Conservation (phyloP, 1,139 yeast genomes). For the Zygosaccharomyces pseudobailii region DNA sequence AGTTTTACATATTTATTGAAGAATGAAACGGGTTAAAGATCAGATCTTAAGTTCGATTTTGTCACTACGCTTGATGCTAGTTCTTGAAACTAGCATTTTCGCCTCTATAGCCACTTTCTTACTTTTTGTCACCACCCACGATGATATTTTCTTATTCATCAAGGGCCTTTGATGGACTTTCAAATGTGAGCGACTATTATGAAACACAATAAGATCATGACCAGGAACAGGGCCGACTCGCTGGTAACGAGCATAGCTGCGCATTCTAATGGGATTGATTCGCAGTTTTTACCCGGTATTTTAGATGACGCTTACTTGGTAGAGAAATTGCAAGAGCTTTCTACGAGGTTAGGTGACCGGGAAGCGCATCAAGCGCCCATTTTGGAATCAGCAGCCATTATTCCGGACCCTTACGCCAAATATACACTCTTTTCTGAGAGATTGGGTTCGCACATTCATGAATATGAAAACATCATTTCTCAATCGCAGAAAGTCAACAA, state of each 20-base stretch:
- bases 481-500: slow-evolving; percentile 19
- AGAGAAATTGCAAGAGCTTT: slow-evolving; percentile 21
- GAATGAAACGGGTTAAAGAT: neutral
- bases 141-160: neutral
- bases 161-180: neutral
- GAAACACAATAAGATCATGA: slow-evolving; percentile 13
- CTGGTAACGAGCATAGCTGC: slow-evolving; percentile 29
- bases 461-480: slow-evolving; percentile 19
- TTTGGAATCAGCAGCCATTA: neutral
- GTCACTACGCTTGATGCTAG: neutral
- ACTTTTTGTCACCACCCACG: neutral
- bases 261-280: slow-evolving; percentile 11
- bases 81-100: too few species aligned
- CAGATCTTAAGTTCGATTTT: neutral
- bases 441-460: slow-evolving; percentile 19
- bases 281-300: slow-evolving; percentile 15
- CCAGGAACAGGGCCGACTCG: slow-evolving; percentile 25
- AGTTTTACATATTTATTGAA: neutral
- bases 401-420: slow-evolving; percentile 9
- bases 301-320: slow-evolving; percentile 27
- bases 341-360: slow-evolving; percentile 10
- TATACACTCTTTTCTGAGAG: slow-evolving; percentile 21
- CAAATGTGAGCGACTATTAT: neutral
- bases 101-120: too few species aligned
- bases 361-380: neutral